Evolutionary conservation across 306 rosid genomes (phyloP).

Genomic region (Quercus gilva): DNA sequence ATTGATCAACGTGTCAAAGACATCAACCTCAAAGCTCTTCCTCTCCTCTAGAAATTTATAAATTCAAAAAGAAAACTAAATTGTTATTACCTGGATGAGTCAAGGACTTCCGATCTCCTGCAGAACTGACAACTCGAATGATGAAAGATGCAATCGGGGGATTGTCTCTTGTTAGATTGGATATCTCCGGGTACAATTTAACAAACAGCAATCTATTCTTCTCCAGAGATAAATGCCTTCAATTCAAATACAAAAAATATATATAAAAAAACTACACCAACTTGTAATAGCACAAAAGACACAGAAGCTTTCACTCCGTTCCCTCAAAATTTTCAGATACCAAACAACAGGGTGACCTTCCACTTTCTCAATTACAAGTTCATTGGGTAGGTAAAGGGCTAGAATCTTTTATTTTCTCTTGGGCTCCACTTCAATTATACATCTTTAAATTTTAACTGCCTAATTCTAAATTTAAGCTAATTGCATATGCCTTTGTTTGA

Average conservation of each 20-base stretch:
- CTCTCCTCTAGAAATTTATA: not conserved
- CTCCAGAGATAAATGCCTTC: slow-evolving; percentile 95
- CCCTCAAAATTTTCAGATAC: not conserved
- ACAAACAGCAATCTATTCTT: slow-evolving; percentile 74
- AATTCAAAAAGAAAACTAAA: not conserved
- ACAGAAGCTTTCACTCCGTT: not conserved
- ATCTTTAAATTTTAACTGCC: not conserved
- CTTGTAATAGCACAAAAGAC: not conserved
- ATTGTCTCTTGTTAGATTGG: slow-evolving; percentile 74
- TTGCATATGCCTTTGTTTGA: not conserved
- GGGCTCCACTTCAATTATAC: not conserved
- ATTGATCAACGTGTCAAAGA: not conserved
- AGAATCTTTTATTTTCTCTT: not conserved
- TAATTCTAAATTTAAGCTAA: not conserved
- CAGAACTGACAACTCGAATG: slow-evolving; percentile 69
- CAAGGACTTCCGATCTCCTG: slow-evolving; percentile 72
- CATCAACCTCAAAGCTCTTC: not conserved
- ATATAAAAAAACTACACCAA: not conserved
- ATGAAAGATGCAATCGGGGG: slow-evolving; percentile 95
- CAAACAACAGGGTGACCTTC: not conserved
- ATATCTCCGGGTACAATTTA: slow-evolving; percentile 81
- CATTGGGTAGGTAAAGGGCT: not conserved
- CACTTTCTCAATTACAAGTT: slow-evolving; percentile 1
- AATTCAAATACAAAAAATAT: slow-evolving; percentile 7
- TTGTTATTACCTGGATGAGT: slow-evolving; percentile 71